A percentile compares a stretch with the other conserved stretches of the same genome.
Evolutionary conservation across 2,329 filamentous ascomycete species (phyloP).

Genomic region (Cadophora malorum): DNA sequence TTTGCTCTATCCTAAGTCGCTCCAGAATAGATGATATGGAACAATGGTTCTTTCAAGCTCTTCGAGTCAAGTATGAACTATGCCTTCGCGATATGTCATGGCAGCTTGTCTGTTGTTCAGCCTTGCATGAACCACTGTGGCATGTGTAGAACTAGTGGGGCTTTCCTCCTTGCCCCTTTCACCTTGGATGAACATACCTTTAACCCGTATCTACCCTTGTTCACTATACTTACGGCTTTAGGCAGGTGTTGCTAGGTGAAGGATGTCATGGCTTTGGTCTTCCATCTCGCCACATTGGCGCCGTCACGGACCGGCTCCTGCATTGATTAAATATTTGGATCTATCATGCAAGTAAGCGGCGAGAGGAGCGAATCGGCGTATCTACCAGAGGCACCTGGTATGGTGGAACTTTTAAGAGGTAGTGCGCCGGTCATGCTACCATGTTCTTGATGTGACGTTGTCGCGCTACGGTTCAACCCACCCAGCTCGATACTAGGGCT

Average conservation of each 20-base stretch:
- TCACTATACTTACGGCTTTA: constrained; percentile 3
- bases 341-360: constrained; percentile 1
- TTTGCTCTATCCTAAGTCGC: background rate
- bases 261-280: background rate
- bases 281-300: background rate
- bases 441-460: background rate
- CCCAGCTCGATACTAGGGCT: too few species aligned
- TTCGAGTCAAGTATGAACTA: background rate
- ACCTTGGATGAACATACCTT: background rate
- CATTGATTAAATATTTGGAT: background rate
- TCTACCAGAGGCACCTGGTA: background rate
- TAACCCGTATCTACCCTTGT: background rate
- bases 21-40: background rate
- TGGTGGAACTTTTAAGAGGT: background rate
- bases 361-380: background rate
- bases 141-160: background rate
- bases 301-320: background rate
- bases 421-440: background rate
- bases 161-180: constrained; percentile 2
- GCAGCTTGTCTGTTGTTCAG: constrained; percentile 5
- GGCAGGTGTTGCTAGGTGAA: background rate
- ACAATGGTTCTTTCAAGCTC: background rate
- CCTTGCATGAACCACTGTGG: background rate
- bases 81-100: background rate
- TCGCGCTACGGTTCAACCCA: background rate